These are phyloP conservation scores for Leishmania mexicana DNA, from an alignment of 208 protist genomes.

Conservation along the genomic window DNA sequence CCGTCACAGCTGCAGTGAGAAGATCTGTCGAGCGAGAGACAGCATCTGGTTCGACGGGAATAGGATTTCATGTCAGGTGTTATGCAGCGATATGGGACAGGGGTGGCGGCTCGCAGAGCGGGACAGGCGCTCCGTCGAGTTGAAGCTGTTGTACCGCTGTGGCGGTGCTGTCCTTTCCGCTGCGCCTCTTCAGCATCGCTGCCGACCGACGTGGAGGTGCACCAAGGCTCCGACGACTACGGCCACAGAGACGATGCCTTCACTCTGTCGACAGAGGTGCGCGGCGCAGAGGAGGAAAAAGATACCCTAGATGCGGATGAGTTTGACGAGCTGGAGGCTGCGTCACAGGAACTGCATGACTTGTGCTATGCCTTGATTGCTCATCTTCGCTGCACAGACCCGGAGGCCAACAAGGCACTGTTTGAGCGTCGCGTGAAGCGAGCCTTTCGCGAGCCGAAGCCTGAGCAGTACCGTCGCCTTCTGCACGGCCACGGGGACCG, in stretches of 20 bases:
- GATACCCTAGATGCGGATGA: constrained; percentile 44
- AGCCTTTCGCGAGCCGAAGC: constrained; percentile 77
- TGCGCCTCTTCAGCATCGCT: background rate
- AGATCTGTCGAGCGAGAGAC: background rate
- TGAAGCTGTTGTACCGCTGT: background rate
- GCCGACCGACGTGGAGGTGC: background rate
- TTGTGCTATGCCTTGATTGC: constrained; percentile 84
- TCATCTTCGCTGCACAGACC: constrained; percentile 71
- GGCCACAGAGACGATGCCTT: background rate
- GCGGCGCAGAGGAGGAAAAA: constrained; percentile 18
- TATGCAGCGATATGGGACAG: background rate
- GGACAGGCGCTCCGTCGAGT: background rate
- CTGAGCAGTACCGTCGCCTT: constrained; percentile 67
- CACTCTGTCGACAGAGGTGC: constrained; percentile 3
- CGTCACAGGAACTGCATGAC: constrained; percentile 90
- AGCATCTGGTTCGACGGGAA: background rate
- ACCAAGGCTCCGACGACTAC: background rate
- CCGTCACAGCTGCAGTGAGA: no score
- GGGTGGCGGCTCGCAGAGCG: background rate
- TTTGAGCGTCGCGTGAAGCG: constrained; percentile 75
- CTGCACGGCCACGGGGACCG: constrained; percentile 68
- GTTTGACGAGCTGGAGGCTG: constrained; percentile 91
- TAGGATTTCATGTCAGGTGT: background rate
- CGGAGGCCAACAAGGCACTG: constrained; percentile 50
- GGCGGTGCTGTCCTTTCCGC: background rate